Evolutionary conservation across 2,329 filamentous ascomycete genomes (phyloP).

Genomic region (Pleomassaria siparia): DNA sequence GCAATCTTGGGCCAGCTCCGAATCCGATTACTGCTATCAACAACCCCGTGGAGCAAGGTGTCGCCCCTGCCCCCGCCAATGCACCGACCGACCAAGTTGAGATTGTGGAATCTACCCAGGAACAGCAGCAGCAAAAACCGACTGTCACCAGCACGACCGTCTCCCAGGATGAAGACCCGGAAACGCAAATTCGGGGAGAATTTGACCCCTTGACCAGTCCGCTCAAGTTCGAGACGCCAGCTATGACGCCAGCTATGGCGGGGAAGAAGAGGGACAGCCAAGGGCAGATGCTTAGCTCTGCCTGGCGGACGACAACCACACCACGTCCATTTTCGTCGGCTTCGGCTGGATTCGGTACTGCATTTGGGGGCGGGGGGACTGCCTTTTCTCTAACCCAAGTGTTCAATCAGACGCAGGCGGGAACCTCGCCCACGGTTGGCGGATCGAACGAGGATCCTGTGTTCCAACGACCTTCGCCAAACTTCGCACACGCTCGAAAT

Average conservation of each 20-base stretch:
- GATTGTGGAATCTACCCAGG: constrained; percentile 29
- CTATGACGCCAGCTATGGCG: constrained; percentile 46
- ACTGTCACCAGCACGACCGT: constrained; percentile 34
- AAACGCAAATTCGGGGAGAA: constrained; percentile 16
- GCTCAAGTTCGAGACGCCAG: constrained; percentile 46
- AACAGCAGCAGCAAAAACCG: constrained; percentile 17
- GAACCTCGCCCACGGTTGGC: constrained; percentile 46
- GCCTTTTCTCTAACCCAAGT: constrained; percentile 49
- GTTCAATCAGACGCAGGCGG: constrained; percentile 49
- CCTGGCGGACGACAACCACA: constrained; percentile 40
- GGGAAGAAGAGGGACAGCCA: constrained; percentile 43
- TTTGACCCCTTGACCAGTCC: constrained; percentile 30
- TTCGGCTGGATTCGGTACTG: constrained; percentile 40
- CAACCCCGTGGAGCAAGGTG: constrained; percentile 16
- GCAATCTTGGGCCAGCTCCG: constrained; percentile 6
- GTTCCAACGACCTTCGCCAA: constrained; percentile 49
- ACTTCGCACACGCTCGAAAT: constrained; percentile 36
- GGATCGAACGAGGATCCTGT: constrained; percentile 46
- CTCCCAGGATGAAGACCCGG: constrained; percentile 27
- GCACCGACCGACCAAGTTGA: constrained; percentile 22
- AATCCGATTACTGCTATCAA: constrained; percentile 20
- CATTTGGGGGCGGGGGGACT: constrained; percentile 22
- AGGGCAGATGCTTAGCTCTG: constrained; percentile 46
- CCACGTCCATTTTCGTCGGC: constrained; percentile 42
- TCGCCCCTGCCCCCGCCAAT: constrained; percentile 17